phyloP scores from a whole-genome alignment of 225 moss, liverwort and hornwort genomes.

The Asterella californica region DNA sequence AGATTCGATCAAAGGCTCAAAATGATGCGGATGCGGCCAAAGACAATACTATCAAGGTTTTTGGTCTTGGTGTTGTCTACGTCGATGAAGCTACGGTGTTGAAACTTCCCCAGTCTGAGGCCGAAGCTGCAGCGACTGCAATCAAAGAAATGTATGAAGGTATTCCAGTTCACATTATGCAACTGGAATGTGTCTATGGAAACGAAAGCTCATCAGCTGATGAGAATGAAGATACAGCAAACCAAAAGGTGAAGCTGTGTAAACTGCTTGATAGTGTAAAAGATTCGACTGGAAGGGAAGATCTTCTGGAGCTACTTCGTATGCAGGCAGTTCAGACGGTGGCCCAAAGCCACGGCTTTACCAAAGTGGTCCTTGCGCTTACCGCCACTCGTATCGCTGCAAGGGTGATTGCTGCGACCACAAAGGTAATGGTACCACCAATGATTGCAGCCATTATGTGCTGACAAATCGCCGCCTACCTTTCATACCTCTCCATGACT shows the following conservation, averaged over 20 bases:
- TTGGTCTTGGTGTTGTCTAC: constrained; percentile 68
- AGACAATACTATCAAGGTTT: constrained; percentile 56
- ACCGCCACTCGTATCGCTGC: constrained; percentile 88
- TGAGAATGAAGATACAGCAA: constrained; percentile 19
- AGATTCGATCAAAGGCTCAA: constrained; percentile 70
- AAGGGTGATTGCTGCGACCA: constrained; percentile 70
- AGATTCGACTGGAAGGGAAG: constrained; percentile 86
- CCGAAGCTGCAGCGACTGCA: constrained; percentile 34
- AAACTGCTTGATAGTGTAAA: constrained; percentile 56
- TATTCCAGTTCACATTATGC: constrained; percentile 53
- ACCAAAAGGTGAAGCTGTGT: constrained; percentile 41
- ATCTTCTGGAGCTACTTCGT: constrained; percentile 67
- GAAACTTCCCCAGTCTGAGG: constrained; percentile 30
- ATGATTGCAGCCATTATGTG: neutral
- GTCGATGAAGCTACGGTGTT: constrained; percentile 60
- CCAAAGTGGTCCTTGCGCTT: constrained; percentile 73
- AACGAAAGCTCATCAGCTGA: constrained; percentile 11
- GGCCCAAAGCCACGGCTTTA: constrained; percentile 67
- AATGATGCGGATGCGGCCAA: constrained; percentile 67
- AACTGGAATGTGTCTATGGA: constrained; percentile 50
- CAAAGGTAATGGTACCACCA: constrained; percentile 51
- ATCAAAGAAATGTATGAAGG: constrained; percentile 48
- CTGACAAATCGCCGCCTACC: neutral
- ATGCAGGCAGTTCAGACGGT: constrained; percentile 84
- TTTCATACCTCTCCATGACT: neutral